phyloP scores from a whole-genome alignment of 2,329 filamentous ascomycete genomes.

The Cladosporium halotolerans region DNA sequence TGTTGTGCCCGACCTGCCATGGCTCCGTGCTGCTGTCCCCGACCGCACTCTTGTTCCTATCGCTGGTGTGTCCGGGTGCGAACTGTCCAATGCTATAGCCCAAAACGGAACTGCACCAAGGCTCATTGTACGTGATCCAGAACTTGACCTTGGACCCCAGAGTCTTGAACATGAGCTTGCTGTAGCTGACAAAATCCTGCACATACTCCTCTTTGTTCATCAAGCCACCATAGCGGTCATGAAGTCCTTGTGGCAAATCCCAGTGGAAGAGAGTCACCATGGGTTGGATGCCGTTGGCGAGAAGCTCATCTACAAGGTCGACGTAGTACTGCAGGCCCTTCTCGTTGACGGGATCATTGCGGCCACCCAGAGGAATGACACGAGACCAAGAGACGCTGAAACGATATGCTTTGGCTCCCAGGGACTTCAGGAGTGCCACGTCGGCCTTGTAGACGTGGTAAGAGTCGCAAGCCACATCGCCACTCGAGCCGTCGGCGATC shows the following conservation, averaged over 20 bases:
- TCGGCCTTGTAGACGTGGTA: slow-evolving; percentile 76
- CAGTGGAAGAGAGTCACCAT: slow-evolving; percentile 83
- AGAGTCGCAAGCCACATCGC: slow-evolving; percentile 76
- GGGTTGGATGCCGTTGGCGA: slow-evolving; percentile 69
- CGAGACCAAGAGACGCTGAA: slow-evolving; percentile 81
- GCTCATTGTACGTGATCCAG: slow-evolving; percentile 60
- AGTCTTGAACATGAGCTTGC: slow-evolving; percentile 66
- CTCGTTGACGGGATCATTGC: slow-evolving; percentile 74
- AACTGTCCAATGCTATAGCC: slow-evolving; percentile 73
- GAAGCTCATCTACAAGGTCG: slow-evolving; percentile 70
- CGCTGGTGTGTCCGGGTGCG: slow-evolving; percentile 75
- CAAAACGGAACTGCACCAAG: slow-evolving; percentile 75
- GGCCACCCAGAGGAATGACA: slow-evolving; percentile 78
- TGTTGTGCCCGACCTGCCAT: slow-evolving; percentile 75
- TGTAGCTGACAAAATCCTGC: slow-evolving; percentile 73
- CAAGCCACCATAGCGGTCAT: slow-evolving; percentile 75
- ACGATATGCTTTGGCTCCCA: slow-evolving; percentile 69
- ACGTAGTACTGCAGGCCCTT: slow-evolving; percentile 71
- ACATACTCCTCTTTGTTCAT: slow-evolving; percentile 78
- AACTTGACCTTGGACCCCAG: slow-evolving; percentile 70
- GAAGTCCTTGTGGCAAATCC: slow-evolving; percentile 73
- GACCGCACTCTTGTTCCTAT: slow-evolving; percentile 61
- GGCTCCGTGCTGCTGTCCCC: slow-evolving; percentile 72
- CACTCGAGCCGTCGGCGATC: slow-evolving; percentile 70
- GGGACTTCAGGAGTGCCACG: slow-evolving; percentile 67